Evolutionary conservation across 768 basidiomycete species (phyloP).

Genomic region (Leccinum rimulosum): DNA sequence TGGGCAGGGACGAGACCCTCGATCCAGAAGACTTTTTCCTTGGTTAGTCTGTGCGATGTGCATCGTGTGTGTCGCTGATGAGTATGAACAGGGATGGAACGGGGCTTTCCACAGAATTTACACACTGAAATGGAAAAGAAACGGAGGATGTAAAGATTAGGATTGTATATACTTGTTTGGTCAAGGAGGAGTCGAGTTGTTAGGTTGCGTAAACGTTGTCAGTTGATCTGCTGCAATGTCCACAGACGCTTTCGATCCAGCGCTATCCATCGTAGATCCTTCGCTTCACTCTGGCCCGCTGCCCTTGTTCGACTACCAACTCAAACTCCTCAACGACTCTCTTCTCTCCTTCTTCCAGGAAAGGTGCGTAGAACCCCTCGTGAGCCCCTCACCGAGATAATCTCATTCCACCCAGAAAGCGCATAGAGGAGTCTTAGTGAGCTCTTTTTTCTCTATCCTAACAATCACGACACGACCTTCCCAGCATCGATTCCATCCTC

Average conservation of each 20-base stretch:
- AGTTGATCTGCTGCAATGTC: slow-evolving; percentile 13
- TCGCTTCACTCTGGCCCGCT: slow-evolving; percentile 48
- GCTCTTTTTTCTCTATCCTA: slow-evolving; percentile 20
- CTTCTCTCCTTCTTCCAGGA: slow-evolving; percentile 86
- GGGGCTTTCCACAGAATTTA: slow-evolving; percentile 48
- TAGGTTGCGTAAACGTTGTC: neutral
- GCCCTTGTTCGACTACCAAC: slow-evolving; percentile 69
- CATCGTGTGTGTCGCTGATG: slow-evolving; percentile 4
- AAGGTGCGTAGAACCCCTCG: slow-evolving; percentile 46
- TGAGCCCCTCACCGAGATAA: slow-evolving; percentile 15
- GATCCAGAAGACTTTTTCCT: slow-evolving; percentile 78
- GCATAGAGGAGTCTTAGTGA: slow-evolving; percentile 85
- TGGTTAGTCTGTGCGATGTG: slow-evolving; percentile 43
- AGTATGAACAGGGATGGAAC: slow-evolving; percentile 49
- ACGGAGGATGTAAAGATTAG: slow-evolving; percentile 38
- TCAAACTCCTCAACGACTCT: slow-evolving; percentile 63
- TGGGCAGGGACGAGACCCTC: slow-evolving; percentile 87
- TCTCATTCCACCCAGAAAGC: slow-evolving; percentile 48
- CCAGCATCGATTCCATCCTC: slow-evolving; percentile 70
- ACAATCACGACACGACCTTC: slow-evolving; percentile 4
- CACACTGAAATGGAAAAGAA: slow-evolving; percentile 71
- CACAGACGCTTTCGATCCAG: slow-evolving; percentile 25
- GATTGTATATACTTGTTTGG: slow-evolving; percentile 28
- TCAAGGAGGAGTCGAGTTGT: neutral
- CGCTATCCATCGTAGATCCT: slow-evolving; percentile 27